Conservation (phyloP, 352 stramenopile species). For the Globisporangium yorkense region DNA sequence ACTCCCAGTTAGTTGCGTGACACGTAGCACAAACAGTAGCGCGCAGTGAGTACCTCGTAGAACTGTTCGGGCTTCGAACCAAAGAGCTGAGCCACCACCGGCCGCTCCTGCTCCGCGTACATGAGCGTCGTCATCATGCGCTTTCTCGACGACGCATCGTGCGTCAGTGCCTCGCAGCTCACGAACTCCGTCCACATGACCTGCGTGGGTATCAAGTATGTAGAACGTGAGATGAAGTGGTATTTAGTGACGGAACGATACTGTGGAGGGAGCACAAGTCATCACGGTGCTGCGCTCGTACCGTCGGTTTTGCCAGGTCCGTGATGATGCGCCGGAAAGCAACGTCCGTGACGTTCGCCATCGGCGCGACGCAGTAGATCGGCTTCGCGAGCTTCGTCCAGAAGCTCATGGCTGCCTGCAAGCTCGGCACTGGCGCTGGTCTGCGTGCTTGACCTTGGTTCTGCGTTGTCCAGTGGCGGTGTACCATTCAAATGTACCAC, state of each 20-base stretch:
- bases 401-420: slow-evolving; percentile 32
- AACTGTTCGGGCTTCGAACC: slow-evolving; percentile 85
- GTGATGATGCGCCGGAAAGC: slow-evolving; percentile 68
- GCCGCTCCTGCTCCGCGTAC: slow-evolving; percentile 67
- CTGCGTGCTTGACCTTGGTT: too few species aligned
- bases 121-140: slow-evolving; percentile 78
- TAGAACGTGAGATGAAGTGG: background rate
- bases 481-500: background rate
- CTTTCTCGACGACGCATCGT: slow-evolving; percentile 45
- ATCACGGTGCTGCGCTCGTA: slow-evolving; percentile 5
- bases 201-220: slow-evolving; percentile 4
- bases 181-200: slow-evolving; percentile 86
- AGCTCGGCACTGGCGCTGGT: too few species aligned
- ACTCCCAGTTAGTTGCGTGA: background rate
- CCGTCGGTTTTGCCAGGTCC: slow-evolving; percentile 71
- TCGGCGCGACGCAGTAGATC: slow-evolving; percentile 78
- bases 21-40: background rate
- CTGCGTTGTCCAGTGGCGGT: background rate
- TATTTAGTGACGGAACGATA: background rate
- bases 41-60: slow-evolving; percentile 42
- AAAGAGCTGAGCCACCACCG: slow-evolving; percentile 78
- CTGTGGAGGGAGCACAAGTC: background rate
- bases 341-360: slow-evolving; percentile 81
- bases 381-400: slow-evolving; percentile 56
- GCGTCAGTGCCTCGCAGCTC: slow-evolving; percentile 74